A percentile compares a stretch with the other conserved stretches of the same genome.
Conservation (phyloP, 1,139 yeast genomes). For the Yamadazyma spencermartinsiae region DNA sequence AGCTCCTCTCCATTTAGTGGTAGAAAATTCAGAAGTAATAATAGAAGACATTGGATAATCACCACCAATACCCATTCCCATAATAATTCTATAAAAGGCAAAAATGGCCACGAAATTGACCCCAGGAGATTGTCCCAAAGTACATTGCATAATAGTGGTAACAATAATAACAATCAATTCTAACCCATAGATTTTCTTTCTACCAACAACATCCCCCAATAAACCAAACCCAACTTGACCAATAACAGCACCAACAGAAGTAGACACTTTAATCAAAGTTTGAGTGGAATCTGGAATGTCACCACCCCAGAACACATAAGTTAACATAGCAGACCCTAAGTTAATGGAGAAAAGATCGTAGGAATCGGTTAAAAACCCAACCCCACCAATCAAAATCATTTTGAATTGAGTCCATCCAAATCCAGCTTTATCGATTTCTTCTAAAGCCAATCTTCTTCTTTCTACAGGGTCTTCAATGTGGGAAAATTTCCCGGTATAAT, state of each 20-base stretch:
- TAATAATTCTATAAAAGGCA: slow-evolving; percentile 72
- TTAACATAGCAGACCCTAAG: slow-evolving; percentile 74
- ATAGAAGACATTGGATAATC: slow-evolving; percentile 97
- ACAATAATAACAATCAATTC: slow-evolving; percentile 82
- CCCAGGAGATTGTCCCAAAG: slow-evolving; percentile 67
- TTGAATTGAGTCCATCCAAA: slow-evolving; percentile 89
- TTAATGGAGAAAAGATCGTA: slow-evolving; percentile 90
- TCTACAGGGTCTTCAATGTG: slow-evolving; percentile 85
- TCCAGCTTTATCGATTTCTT: slow-evolving; percentile 79
- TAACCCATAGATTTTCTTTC: slow-evolving; percentile 84
- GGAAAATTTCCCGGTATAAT: slow-evolving; percentile 78
- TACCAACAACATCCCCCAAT: slow-evolving; percentile 81
- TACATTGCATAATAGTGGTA: slow-evolving; percentile 78
- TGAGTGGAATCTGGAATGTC: slow-evolving; percentile 65
- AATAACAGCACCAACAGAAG: slow-evolving; percentile 91
- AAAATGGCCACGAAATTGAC: slow-evolving; percentile 71
- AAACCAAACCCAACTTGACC: slow-evolving; percentile 90
- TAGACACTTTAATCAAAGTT: slow-evolving; percentile 80
- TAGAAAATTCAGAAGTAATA: slow-evolving; percentile 84
- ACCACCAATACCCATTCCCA: slow-evolving; percentile 99
- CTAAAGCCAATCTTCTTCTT: slow-evolving; percentile 86
- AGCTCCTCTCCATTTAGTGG: slow-evolving; percentile 96
- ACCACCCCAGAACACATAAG: slow-evolving; percentile 68
- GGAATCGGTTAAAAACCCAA: slow-evolving; percentile 90
- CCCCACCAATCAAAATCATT: slow-evolving; percentile 90